phyloP scores from a whole-genome alignment of 2,329 filamentous ascomycete genomes.

The Diaporthe caulivora region DNA sequence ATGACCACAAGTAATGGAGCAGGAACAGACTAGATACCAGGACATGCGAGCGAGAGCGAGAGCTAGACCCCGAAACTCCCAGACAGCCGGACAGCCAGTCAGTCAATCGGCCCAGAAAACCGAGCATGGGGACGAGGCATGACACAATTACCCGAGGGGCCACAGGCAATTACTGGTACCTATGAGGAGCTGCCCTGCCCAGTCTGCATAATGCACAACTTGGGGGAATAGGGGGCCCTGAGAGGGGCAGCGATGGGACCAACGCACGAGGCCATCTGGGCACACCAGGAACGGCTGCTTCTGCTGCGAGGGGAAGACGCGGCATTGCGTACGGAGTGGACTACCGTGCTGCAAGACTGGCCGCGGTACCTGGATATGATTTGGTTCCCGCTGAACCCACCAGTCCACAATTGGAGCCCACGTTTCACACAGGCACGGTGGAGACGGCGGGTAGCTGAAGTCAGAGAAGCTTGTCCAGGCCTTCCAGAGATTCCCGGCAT shows the following conservation, averaged over 20 bases:
- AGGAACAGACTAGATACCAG: slow-evolving; percentile 22
- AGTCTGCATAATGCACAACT: slow-evolving; percentile 32
- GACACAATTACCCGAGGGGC: slow-evolving; percentile 35
- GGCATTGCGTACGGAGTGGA: neutral
- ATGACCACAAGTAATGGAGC: slow-evolving; percentile 10
- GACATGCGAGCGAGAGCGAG: slow-evolving; percentile 18
- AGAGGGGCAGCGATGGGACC: slow-evolving; percentile 3
- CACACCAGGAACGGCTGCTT: slow-evolving; percentile 2
- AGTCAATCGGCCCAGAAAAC: neutral
- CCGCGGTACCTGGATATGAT: slow-evolving; percentile 13
- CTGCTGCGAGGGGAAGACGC: neutral
- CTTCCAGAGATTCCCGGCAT: neutral
- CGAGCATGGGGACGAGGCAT: slow-evolving; percentile 16
- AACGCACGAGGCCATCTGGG: slow-evolving; percentile 18
- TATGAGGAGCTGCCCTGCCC: slow-evolving; percentile 30
- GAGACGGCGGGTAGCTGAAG: slow-evolving; percentile 37
- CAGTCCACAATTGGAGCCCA: slow-evolving; percentile 35
- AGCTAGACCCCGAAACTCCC: neutral
- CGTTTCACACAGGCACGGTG: slow-evolving; percentile 38
- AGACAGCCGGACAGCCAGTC: neutral
- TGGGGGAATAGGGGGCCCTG: slow-evolving; percentile 23
- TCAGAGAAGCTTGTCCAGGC: slow-evolving; percentile 14
- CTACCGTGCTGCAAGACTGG: neutral
- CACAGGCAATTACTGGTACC: slow-evolving; percentile 29
- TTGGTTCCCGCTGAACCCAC: slow-evolving; percentile 32